Conservation (phyloP, 495 filamentous ascomycete genomes). For the Aspergillus steynii region DNA sequence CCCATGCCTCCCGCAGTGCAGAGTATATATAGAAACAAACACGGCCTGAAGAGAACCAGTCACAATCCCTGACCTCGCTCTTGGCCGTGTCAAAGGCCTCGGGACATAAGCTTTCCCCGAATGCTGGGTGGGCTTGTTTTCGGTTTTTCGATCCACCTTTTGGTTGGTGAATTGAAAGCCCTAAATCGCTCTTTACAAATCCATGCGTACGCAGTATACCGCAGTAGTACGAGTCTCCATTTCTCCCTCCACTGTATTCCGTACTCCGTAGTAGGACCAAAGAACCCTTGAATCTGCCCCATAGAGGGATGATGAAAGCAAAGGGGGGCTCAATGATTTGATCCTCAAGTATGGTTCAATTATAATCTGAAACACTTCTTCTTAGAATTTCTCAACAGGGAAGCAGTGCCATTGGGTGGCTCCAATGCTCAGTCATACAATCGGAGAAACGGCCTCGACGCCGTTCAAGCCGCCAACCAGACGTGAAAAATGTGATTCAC, state of each 20-base stretch:
- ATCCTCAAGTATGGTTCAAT: neutral
- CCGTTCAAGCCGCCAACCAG: neutral
- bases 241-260: neutral
- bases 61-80: neutral
- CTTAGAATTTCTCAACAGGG: neutral
- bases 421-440: slow-evolving; percentile 12
- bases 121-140: neutral
- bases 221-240: too few species aligned
- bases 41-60: neutral
- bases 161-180: neutral
- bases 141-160: neutral
- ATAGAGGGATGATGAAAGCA: neutral
- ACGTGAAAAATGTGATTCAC: neutral
- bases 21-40: slow-evolving; percentile 6
- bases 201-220: neutral
- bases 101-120: neutral
- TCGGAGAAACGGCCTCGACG: neutral
- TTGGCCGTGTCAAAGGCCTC: too few species aligned
- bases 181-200: neutral
- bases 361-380: slow-evolving; percentile 2
- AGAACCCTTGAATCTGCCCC: neutral
- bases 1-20: neutral
- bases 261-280: neutral
- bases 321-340: neutral
- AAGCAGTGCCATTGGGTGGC: slow-evolving; percentile 4